Conservation (phyloP, 345 rosid genomes). For the Bruguiera sexangula region DNA sequence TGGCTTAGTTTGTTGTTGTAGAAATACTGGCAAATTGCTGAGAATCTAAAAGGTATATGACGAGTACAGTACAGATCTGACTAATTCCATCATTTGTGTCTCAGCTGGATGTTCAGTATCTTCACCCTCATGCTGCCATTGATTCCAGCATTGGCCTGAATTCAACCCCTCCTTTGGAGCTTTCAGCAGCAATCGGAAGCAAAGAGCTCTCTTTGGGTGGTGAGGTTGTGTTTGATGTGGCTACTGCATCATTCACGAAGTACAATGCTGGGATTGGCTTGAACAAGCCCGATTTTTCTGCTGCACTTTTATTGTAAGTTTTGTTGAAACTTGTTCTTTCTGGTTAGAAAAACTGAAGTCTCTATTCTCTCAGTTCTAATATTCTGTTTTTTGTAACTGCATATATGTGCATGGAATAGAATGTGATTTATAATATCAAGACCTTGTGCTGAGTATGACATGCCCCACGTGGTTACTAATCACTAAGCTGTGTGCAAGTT, state of each 20-base stretch:
- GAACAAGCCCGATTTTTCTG: constrained; percentile 61
- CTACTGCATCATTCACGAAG: constrained; percentile 60
- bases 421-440: no score
- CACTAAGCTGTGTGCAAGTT: no score
- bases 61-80: constrained; percentile 1
- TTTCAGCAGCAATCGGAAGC: constrained; percentile 76
- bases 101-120: constrained; percentile 78
- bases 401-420: background rate
- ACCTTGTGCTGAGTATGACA: no score
- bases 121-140: constrained; percentile 68
- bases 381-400: background rate
- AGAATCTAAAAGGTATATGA: constrained; percentile 2
- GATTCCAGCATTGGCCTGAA: constrained; percentile 74
- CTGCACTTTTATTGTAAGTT: constrained; percentile 66
- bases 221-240: constrained; percentile 72
- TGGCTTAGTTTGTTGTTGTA: no score
- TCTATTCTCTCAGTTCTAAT: background rate
- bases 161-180: constrained; percentile 65
- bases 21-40: background rate
- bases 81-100: constrained; percentile 11
- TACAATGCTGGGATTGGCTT: constrained; percentile 68
- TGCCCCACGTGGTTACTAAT: no score
- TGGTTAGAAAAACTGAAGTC: background rate
- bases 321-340: background rate
- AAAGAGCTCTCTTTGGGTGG: constrained; percentile 60